Evolutionary conservation across 352 stramenopile genomes (phyloP), one percentile per base, ranked within the genome.

Genomic region (Phytophthora europaea): DNA sequence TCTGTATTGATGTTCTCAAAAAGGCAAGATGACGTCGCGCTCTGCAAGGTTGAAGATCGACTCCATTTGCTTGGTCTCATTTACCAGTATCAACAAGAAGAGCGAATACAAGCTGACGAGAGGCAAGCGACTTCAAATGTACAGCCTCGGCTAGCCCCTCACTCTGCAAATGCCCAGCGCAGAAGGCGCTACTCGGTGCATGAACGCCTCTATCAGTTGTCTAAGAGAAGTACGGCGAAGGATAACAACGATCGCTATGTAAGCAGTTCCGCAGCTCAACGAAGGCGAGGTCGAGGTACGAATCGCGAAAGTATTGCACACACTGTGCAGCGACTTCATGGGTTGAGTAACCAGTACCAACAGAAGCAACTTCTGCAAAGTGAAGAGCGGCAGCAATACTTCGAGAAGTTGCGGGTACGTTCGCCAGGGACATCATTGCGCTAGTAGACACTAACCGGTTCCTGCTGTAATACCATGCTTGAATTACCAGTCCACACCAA

Each of bases 31-130:
- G 87, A 93, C 13, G 62, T 93, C 33, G 80, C 80, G 23, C 76
- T 72, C 1, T 92, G 88, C 61, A 88, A 89, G 64, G 84, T 91
- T 3, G 87, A 92, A 67, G 86, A 90, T 65, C 80, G 88, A 38
- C 64, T 94, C 13, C 84, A 92, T 48, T 64, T 92, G 34, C 79
- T 93, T 26, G 88, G 85, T 2, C 59, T 91, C 28, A 92, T 92
- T 50, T 93, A 93, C 38, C 73, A 90, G 40, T 87, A 90, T 55
- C 84, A 94, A 34, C 83, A 86, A 55, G 80, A 92, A 53, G 85
- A 90, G 47, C 78, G 83, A 4, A 53, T 74, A 13, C 59, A 79
- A 1, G 65, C 73, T 5, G 57, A 81, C 16, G 50, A 67, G 20
- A 59, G 66, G 28, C 47, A 58, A 51, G 40, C 47, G 4, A 64